Conservation (phyloP, 148 eudicot genomes). For the Fagopyrum tataricum region DNA sequence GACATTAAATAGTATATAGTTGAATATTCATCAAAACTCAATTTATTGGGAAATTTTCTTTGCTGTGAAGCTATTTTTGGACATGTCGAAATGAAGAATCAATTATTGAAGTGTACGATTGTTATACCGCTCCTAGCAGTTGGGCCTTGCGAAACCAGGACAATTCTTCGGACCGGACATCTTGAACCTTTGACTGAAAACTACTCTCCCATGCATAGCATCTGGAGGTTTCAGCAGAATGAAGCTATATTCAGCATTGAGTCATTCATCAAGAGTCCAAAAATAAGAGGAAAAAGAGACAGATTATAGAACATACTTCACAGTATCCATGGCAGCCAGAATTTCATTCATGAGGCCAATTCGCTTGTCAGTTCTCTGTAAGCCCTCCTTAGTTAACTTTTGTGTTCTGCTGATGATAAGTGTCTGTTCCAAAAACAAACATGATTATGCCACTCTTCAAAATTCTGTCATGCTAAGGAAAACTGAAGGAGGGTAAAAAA, state of each 20-base stretch:
- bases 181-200: conserved; percentile 79
- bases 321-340: conserved; percentile 94
- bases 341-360: conserved; percentile 98
- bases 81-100: neutral
- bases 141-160: conserved; percentile 83
- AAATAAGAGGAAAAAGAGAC: conserved; percentile 3
- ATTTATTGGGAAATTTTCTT: neutral
- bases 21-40: neutral
- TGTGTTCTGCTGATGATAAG: conserved; percentile 68
- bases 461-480: neutral
- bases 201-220: conserved; percentile 98
- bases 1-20: neutral
- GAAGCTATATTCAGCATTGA: conserved; percentile 5
- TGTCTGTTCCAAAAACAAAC: conserved; percentile 35
- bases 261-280: neutral
- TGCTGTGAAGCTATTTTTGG: neutral
- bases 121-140: conserved; percentile 71
- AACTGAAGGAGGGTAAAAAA: neutral
- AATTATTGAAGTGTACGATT: neutral
- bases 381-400: conserved; percentile 63
- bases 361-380: conserved; percentile 84
- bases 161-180: conserved; percentile 67
- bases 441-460: neutral
- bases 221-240: conserved; percentile 33
- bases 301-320: conserved; percentile 51